Percentiles rank a stretch among this genome's conserved stretches.
These are phyloP conservation scores for Leucoagaricus sp. DNA, from an alignment of 1,284 basidiomycete genomes.

Conservation along the genomic window DNA sequence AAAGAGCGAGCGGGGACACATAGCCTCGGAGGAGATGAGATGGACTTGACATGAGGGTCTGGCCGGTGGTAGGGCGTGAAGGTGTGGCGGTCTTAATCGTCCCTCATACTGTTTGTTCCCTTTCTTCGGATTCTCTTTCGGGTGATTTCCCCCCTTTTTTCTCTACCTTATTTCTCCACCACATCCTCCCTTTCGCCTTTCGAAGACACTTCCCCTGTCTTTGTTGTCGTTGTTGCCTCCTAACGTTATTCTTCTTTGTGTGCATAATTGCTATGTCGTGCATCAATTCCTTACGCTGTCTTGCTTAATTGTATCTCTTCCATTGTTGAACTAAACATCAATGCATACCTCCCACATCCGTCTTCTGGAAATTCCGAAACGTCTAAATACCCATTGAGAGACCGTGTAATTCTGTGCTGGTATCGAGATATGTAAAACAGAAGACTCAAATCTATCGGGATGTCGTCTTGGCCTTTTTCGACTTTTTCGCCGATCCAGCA, in stretches of 20 bases:
- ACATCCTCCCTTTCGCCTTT: background rate
- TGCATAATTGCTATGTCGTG: constrained; percentile 17
- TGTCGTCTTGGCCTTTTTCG: constrained; percentile 45
- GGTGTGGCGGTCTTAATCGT: constrained; percentile 4
- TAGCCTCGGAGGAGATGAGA: constrained; percentile 43
- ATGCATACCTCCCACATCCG: background rate
- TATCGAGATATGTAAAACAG: background rate
- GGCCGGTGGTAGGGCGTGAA: background rate
- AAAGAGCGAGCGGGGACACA: constrained; percentile 41
- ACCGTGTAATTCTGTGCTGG: no score
- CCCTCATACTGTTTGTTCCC: background rate
- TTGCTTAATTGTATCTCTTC: constrained; percentile 8
- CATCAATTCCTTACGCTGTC: constrained; percentile 18
- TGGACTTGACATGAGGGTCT: constrained; percentile 48
- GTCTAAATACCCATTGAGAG: no score
- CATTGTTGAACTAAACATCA: background rate
- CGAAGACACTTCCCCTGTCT: background rate
- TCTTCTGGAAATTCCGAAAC: no score
- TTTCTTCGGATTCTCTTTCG: background rate
- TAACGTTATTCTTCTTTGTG: constrained; percentile 15
- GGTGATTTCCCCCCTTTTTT: background rate
- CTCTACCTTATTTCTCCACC: constrained; percentile 1
- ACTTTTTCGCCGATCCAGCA: constrained; percentile 34
- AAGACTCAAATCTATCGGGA: constrained; percentile 16
- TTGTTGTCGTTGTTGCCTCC: constrained; percentile 14